These are phyloP conservation scores for Oryza longistaminata DNA, from an alignment of 176 grass and related monocot genomes.

Conservation along the genomic window DNA sequence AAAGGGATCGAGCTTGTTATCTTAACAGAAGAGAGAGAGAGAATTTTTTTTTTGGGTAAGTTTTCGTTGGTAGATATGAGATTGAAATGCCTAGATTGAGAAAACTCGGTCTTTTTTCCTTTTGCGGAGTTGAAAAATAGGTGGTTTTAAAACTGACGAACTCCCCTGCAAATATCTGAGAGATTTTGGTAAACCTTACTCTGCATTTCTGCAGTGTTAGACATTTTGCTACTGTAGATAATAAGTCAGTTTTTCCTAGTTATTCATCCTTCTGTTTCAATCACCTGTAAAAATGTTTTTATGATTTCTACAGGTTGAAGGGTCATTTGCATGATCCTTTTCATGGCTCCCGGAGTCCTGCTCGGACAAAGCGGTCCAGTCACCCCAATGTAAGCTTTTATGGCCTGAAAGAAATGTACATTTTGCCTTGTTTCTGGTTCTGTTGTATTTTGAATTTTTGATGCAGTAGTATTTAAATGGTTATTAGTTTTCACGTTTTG, in stretches of 20 bases:
- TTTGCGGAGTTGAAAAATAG: not conserved
- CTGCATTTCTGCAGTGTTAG: not conserved
- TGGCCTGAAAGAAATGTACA: constrained; percentile 27
- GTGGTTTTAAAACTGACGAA: not conserved
- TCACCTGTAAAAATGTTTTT: constrained; percentile 10
- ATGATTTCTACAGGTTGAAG: constrained; percentile 65
- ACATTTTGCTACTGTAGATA: constrained; percentile 13
- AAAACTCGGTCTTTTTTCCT: not conserved
- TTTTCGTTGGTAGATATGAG: not conserved
- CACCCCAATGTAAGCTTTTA: constrained; percentile 59
- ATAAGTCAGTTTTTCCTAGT: constrained; percentile 16
- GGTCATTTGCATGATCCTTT: constrained; percentile 71
- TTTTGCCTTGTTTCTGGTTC: constrained; percentile 13
- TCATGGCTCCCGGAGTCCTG: constrained; percentile 74
- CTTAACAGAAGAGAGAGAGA: not conserved
- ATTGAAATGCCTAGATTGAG: not conserved
- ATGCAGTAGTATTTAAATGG: not conserved
- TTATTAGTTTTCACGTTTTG: constrained; percentile 36
- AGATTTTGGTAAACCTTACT: not conserved
- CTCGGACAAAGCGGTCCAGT: constrained; percentile 49
- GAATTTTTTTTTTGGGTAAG: not conserved
- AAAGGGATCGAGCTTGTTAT: not conserved
- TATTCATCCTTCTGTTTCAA: constrained; percentile 4
- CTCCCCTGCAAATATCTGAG: not conserved
- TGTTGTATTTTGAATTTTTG: not conserved